Base-by-base conservation (phyloP, 2,329 filamentous ascomycete species). In the Penicillium sp. region DNA sequence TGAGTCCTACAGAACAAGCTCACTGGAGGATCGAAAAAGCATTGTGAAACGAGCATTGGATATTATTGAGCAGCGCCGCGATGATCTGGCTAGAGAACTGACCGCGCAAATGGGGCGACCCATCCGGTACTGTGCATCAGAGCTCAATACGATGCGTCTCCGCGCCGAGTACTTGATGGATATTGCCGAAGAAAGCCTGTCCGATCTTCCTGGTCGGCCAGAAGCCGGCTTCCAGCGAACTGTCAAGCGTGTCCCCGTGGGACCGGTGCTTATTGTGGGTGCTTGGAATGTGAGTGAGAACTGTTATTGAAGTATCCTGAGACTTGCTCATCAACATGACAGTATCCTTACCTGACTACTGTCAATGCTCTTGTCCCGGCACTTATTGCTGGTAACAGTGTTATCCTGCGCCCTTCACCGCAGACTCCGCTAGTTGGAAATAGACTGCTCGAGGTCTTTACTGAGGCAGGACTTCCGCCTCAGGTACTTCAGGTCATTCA, bases 301-400 rank as follows among this genome's bases (percentile, higher is more conserved):
- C 1, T 40, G 6, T 74, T 50, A 46, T 22, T 10, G 11, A 36
- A 25, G 22, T 25, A 30, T 11, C 12, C 19, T 19, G 31, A 17
- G 17, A 35, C 30, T 33, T 10, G 38, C 56, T 59, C 11, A 57
- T 31, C n/a, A 37, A 26, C 6, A 50, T 16, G 28, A 19, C 65
- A 96, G 90, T 96, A 96, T 70, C 91, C 92, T 26, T 96, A 96
- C 72, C 80, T 97, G 44, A 95, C 91, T 61, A 84, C 96, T 22
- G 84, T 96, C 69, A 96, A 96, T 77, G 90, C 90, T 2, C 81
- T 97, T 50, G 84, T 96, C 55, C 91, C 92, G 14, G 91, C 92
- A n/a, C 80, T 97, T 26, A 81, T 96, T 28, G 85, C 89, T 22
- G 92, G 92, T n/a, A 95, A 96, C 77, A 87, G 87, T 3, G 89